Evolutionary conservation across 345 rosid species (phyloP).

Genomic region (Lumnitzera littorea): DNA sequence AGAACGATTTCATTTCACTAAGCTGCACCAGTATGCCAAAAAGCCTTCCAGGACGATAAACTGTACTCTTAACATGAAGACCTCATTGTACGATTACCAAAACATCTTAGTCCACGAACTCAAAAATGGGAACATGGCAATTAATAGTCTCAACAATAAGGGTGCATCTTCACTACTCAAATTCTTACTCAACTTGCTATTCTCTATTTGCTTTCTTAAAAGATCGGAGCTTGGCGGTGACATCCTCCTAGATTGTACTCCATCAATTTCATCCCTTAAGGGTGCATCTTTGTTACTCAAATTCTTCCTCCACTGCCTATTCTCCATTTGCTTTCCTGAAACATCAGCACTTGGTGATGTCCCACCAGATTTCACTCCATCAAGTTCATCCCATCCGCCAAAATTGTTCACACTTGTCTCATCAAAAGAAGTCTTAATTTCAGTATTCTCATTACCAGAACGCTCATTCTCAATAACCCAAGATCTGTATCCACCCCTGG

Average conservation of each 20-base stretch:
- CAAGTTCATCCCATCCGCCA: slow-evolving; percentile 67
- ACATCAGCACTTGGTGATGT: slow-evolving; percentile 11
- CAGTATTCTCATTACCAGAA: slow-evolving; percentile 12
- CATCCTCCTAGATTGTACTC: slow-evolving; percentile 9
- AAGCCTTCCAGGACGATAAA: no score
- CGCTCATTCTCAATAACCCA: slow-evolving; percentile 21
- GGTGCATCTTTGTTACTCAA: no score
- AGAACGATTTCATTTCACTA: no score
- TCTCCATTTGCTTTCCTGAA: background rate
- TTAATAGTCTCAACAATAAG: slow-evolving; percentile 44
- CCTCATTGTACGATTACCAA: slow-evolving; percentile 15
- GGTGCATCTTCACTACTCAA: slow-evolving; percentile 24
- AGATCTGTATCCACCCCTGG: slow-evolving; percentile 13
- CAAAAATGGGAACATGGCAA: slow-evolving; percentile 54
- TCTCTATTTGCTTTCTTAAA: background rate
- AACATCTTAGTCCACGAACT: slow-evolving; percentile 43
- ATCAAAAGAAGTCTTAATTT: background rate
- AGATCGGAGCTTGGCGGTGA: slow-evolving; percentile 10
- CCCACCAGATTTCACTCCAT: slow-evolving; percentile 10
- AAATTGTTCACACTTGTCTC: slow-evolving; percentile 7
- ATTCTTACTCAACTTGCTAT: slow-evolving; percentile 21
- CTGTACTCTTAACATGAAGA: background rate
- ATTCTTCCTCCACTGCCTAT: no score
- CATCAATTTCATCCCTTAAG: slow-evolving; percentile 45
- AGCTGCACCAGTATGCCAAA: no score